Conservation (phyloP, 176 grass and related monocot species). For the Juncus inflexus region DNA sequence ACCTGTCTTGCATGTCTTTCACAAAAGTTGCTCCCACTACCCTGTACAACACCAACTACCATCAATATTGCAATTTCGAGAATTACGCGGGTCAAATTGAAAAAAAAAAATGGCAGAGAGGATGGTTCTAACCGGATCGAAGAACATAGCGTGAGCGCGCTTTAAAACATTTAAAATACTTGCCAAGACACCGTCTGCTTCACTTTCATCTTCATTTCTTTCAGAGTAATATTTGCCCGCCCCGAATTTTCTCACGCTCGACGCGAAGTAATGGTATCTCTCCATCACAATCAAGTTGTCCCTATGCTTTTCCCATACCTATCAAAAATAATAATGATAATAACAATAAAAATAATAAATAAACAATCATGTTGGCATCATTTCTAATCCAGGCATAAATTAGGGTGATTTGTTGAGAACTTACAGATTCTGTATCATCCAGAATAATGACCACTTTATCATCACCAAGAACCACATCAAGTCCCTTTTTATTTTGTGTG, state of each 20-base stretch:
- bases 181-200: slow-evolving; percentile 67
- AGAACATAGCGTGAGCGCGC: slow-evolving; percentile 61
- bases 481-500: slow-evolving; percentile 62
- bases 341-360: not conserved
- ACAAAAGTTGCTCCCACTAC: slow-evolving; percentile 38
- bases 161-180: slow-evolving; percentile 74
- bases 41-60: slow-evolving; percentile 32
- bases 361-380: not conserved
- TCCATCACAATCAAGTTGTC: slow-evolving; percentile 96
- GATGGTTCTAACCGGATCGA: slow-evolving; percentile 52
- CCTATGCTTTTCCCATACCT: slow-evolving; percentile 95
- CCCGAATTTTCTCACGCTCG: slow-evolving; percentile 59
- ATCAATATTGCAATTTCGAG: slow-evolving; percentile 13
- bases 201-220: slow-evolving; percentile 76
- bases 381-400: not conserved
- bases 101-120: too few species aligned
- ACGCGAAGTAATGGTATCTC: slow-evolving; percentile 93
- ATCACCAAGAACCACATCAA: slow-evolving; percentile 89
- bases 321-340: not conserved
- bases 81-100: not conserved
- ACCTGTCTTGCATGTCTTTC: slow-evolving; percentile 70
- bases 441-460: slow-evolving; percentile 83
- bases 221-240: slow-evolving; percentile 60
- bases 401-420: slow-evolving; percentile 1
- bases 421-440: slow-evolving; percentile 88